phyloP scores from a whole-genome alignment of 2,329 filamentous ascomycete genomes.

The Nigrospora sphaerica region DNA sequence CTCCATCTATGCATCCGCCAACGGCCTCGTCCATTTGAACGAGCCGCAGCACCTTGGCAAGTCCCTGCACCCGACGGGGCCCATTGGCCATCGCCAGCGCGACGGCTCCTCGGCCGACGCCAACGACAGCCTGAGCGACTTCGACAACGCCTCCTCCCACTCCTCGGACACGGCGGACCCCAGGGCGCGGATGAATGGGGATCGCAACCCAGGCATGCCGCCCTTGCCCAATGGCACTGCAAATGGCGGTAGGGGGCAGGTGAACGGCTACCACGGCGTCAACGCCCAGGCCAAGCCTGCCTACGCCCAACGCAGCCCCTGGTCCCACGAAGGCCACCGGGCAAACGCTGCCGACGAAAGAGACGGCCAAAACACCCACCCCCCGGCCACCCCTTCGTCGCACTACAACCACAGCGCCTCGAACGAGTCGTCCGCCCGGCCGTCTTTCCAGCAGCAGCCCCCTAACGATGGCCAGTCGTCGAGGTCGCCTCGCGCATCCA shows the following conservation, averaged over 20 bases:
- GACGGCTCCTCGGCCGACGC: slow-evolving; percentile 35
- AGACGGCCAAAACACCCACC: no score
- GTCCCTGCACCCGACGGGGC: neutral
- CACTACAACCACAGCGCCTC: no score
- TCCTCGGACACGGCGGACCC: slow-evolving; percentile 44
- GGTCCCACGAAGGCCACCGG: no score
- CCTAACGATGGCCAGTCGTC: neutral
- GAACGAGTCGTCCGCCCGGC: no score
- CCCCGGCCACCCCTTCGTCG: no score
- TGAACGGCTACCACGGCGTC: neutral
- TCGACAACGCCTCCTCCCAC: slow-evolving; percentile 45
- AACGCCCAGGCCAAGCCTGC: no score
- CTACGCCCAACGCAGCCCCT: no score
- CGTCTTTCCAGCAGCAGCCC: no score
- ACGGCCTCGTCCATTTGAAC: slow-evolving; percentile 22
- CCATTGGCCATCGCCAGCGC: slow-evolving; percentile 3
- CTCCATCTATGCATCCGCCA: slow-evolving; percentile 19
- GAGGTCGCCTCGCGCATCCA: neutral
- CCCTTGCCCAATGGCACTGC: slow-evolving; percentile 45
- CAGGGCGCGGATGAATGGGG: slow-evolving; percentile 35
- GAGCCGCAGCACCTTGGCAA: neutral
- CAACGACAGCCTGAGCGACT: slow-evolving; percentile 48
- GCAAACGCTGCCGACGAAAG: no score
- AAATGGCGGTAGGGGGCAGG: neutral
- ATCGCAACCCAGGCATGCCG: slow-evolving; percentile 43